Evolutionary conservation across 2,329 filamentous ascomycete species (phyloP), one percentile per base, ranked within the genome.

Genomic region (Neocatenulostroma microsporum): DNA sequence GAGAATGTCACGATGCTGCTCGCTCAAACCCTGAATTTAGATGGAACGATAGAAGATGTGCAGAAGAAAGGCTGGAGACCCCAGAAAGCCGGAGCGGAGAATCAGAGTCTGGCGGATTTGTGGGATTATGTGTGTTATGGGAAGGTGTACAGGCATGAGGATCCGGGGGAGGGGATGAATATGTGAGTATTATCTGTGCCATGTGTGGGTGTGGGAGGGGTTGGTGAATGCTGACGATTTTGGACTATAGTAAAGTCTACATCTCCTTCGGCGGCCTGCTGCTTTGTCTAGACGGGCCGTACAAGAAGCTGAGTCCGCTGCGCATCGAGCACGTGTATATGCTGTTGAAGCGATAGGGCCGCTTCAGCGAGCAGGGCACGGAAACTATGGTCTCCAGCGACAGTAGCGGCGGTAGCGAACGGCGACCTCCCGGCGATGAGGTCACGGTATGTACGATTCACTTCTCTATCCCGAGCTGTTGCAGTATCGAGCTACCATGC

Each of bases 251-350:
- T 60, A 93, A 94, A 61, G 85, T 87, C 19, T 98, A 89, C 64
- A 74, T 93, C 51, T 94, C 87, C 1, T 98, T 95, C 55, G 91
- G 91, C 31, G 91, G 91, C 6, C 69, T 98, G 47, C 66, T 98
- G 54, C 80, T 96, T 66, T 86, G 82, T 53, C 73, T 98, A 38
- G 84, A 94, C 55, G 91, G 93, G 5, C 91, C 91, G 2, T 91
- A 94, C 63, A 93, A 91, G 72, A 95, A 94, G 70, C 76, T 98
- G 45, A 93, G 84, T 21, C 83, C 87, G 19, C 67, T 98, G 56
- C 78, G 87, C 53, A 89, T 95, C 55, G 91, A 98, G 61, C 82
- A 94, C 58, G 79, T 93, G 46, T 98, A 98, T 61, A 74, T 98
- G 43, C 73, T 96, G 42, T 70, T 94, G 51, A 98, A 95, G 78